Conservation (phyloP, 1,284 basidiomycete genomes). For the Vanrija sp. region DNA sequence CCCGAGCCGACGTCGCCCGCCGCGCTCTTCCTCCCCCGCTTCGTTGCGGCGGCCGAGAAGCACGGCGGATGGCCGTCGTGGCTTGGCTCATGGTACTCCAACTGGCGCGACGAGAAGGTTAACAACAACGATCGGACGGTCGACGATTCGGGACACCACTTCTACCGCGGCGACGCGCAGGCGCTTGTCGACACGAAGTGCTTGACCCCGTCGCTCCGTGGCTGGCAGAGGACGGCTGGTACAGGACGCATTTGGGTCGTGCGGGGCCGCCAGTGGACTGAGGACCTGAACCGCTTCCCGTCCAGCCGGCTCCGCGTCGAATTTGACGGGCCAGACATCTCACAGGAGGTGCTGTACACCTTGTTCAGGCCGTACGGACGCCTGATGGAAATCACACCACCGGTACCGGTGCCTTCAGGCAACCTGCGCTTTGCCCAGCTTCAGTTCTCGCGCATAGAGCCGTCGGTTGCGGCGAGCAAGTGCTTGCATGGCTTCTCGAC, state of each 20-base stretch:
- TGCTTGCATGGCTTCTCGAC: slow-evolving; percentile 69
- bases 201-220: slow-evolving; percentile 3
- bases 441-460: slow-evolving; percentile 60
- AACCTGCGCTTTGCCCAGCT: slow-evolving; percentile 63
- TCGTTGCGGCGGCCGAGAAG: slow-evolving; percentile 33
- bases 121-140: neutral
- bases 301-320: slow-evolving; percentile 67
- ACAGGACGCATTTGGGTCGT: slow-evolving; percentile 71
- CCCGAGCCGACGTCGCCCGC: slow-evolving; percentile 28
- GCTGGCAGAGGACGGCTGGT: slow-evolving; percentile 40
- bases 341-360: slow-evolving; percentile 59
- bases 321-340: slow-evolving; percentile 80
- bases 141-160: slow-evolving; percentile 10
- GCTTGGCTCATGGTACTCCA: slow-evolving; percentile 43
- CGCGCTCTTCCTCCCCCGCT: slow-evolving; percentile 37
- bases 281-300: slow-evolving; percentile 82
- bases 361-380: slow-evolving; percentile 68
- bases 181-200: slow-evolving; percentile 2
- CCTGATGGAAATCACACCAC: slow-evolving; percentile 64
- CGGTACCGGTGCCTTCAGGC: slow-evolving; percentile 64
- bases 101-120: slow-evolving; percentile 1
- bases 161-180: slow-evolving; percentile 11
- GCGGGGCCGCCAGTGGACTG: slow-evolving; percentile 74
- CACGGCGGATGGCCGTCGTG: slow-evolving; percentile 47
- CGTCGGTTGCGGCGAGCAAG: slow-evolving; percentile 79